Percentiles rank a stretch among this genome's conserved stretches.
Evolutionary conservation across 352 stramenopile species (phyloP).

Genomic region (Phytophthora sansomeana): DNA sequence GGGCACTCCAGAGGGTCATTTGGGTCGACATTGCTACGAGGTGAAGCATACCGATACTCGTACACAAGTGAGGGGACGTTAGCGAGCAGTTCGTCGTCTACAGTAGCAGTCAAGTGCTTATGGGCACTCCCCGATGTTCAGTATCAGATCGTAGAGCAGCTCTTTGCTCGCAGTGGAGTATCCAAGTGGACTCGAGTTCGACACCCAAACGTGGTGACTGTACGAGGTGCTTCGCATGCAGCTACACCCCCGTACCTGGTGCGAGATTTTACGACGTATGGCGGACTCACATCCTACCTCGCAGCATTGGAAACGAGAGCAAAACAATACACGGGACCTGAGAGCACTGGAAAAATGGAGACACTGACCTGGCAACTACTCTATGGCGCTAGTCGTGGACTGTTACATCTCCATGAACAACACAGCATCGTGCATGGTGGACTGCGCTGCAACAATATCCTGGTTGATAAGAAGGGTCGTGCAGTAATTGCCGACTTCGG

Average conservation of each 20-base stretch:
- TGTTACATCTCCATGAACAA: constrained; percentile 73
- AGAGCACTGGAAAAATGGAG: constrained; percentile 45
- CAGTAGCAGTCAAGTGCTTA: constrained; percentile 67
- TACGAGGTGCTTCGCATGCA: constrained; percentile 68
- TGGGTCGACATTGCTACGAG: constrained; percentile 58
- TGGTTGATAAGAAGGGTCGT: constrained; percentile 75
- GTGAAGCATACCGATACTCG: constrained; percentile 58
- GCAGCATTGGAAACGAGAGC: constrained; percentile 47
- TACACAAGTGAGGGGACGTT: constrained; percentile 43
- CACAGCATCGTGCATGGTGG: constrained; percentile 62
- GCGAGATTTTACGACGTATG: constrained; percentile 68
- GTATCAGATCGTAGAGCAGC: constrained; percentile 60
- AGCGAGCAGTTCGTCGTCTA: constrained; percentile 40
- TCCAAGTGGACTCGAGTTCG: constrained; percentile 55
- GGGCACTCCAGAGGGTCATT: constrained; percentile 49
- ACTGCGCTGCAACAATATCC: constrained; percentile 70
- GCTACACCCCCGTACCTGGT: constrained; percentile 57
- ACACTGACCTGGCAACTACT: constrained; percentile 62
- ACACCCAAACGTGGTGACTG: constrained; percentile 68
- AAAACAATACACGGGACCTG: constrained; percentile 38
- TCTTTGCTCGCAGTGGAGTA: constrained; percentile 56
- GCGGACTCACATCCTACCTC: constrained; percentile 61
- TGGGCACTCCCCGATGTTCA: constrained; percentile 52
- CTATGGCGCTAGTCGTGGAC: constrained; percentile 61
- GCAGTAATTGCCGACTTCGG: constrained; percentile 70